phyloP scores from a whole-genome alignment of 345 rosid species.

The Salix purpurea region DNA sequence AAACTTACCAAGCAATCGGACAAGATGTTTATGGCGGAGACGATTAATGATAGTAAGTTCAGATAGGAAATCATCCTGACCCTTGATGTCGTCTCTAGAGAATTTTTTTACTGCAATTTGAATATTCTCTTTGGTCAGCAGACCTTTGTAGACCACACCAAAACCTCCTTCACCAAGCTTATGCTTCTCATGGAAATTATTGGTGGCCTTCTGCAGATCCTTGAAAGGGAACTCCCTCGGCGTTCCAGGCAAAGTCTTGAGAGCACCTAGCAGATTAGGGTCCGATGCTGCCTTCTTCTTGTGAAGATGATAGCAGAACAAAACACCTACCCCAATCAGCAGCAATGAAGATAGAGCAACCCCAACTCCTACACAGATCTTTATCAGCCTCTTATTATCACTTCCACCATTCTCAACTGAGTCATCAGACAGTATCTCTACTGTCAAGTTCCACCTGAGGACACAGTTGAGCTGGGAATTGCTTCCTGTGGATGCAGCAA shows the following conservation, averaged over 20 bases:
- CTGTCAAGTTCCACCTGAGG: slow-evolving; percentile 50
- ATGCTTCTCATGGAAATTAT: slow-evolving; percentile 45
- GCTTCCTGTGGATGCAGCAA: slow-evolving; percentile 51
- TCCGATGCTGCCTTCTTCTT: slow-evolving; percentile 21
- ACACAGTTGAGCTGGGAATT: slow-evolving; percentile 43
- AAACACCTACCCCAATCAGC: slow-evolving; percentile 5
- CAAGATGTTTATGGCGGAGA: slow-evolving; percentile 57
- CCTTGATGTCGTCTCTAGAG: slow-evolving; percentile 33
- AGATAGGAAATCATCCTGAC: slow-evolving; percentile 50
- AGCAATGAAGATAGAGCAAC: slow-evolving; percentile 10
- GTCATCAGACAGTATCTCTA: slow-evolving; percentile 28
- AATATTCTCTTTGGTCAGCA: slow-evolving; percentile 37
- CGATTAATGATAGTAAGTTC: slow-evolving; percentile 62
- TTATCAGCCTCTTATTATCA: neutral
- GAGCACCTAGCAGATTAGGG: slow-evolving; percentile 36
- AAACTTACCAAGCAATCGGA: slow-evolving; percentile 40
- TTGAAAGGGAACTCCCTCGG: slow-evolving; percentile 44
- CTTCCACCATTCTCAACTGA: neutral
- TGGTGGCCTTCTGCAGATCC: slow-evolving; percentile 58
- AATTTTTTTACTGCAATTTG: slow-evolving; percentile 54
- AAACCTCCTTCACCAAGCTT: slow-evolving; percentile 59
- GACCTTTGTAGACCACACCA: slow-evolving; percentile 50
- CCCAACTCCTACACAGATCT: slow-evolving; percentile 30
- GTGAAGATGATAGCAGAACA: slow-evolving; percentile 9
- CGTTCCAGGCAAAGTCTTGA: slow-evolving; percentile 47